Percentiles rank a stretch among this genome's conserved stretches.
Evolutionary conservation across 768 basidiomycete genomes (phyloP).

Genomic region (Mycena chlorophos): DNA sequence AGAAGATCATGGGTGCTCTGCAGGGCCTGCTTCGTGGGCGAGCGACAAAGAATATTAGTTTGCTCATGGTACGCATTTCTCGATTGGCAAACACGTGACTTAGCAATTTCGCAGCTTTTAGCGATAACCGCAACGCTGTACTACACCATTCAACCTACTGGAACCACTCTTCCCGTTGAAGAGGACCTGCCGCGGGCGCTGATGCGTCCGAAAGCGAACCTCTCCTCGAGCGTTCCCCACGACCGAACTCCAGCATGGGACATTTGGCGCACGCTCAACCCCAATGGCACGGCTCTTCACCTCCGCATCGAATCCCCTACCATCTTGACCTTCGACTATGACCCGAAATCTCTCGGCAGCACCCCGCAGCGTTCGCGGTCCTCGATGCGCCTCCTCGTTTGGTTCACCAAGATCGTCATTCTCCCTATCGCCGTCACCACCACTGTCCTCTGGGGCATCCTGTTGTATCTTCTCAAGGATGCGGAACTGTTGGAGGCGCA

Average conservation of each 20-base stretch:
- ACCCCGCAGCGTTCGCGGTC: constrained; percentile 41
- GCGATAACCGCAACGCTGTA: constrained; percentile 76
- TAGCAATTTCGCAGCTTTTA: constrained; percentile 63
- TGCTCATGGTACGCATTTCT: constrained; percentile 57
- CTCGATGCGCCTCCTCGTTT: constrained; percentile 56
- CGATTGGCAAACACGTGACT: constrained; percentile 21
- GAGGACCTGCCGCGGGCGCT: constrained; percentile 35
- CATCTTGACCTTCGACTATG: constrained; percentile 64
- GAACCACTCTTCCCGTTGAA: constrained; percentile 28
- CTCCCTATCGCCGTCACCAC: constrained; percentile 84
- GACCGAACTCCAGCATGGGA: constrained; percentile 55
- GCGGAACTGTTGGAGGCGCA: constrained; percentile 89
- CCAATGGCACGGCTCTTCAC: constrained; percentile 65
- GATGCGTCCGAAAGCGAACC: constrained; percentile 32
- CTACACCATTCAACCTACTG: constrained; percentile 61
- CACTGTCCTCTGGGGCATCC: constrained; percentile 66
- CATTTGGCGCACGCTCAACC: constrained; percentile 80
- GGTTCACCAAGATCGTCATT: constrained; percentile 80
- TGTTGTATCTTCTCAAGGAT: constrained; percentile 87
- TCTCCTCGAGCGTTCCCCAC: constrained; percentile 18
- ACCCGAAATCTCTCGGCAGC: constrained; percentile 23
- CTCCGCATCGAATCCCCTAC: constrained; percentile 80
- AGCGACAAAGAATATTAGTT: constrained; percentile 74
- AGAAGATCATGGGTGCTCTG: constrained; percentile 39
- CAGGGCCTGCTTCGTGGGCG: constrained; percentile 61